Evolutionary conservation across 805 yeast genomes (phyloP), one percentile per base, ranked within the genome.

Genomic region (Candida vaughaniae): DNA sequence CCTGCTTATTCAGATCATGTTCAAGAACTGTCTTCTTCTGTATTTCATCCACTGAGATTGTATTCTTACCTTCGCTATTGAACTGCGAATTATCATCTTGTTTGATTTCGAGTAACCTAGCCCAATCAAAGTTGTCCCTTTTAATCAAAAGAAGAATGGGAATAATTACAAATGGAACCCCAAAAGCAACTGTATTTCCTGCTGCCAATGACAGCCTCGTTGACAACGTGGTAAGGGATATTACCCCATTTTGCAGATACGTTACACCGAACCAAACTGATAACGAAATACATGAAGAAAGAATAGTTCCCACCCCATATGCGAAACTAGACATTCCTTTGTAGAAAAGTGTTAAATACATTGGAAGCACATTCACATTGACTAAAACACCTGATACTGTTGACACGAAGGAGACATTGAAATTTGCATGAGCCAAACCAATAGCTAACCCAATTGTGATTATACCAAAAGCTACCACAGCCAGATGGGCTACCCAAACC

Each of bases 251-350:
- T n/a, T n/a, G n/a, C n/a, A n/a, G 22, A 12, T 39, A 33, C 3
- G 47, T 27, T 22, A 39, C 41, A 15, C 42, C 47, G 8, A 68
- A 41, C 73, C 73, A 68, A 8, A 56, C 65, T 14, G 56, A 53
- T n/a, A 68, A 29, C 6, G 70, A 70, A n/a, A 60, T 43, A 5
- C 48, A 14, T 57, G 64, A 59, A 2, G 71, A 71, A 19, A 60
- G 56, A 19, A 64, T 38, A 5, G 70, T 54, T 1, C 71, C 72
- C 31, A 49, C 53, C 20, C 65, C 60, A 1, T 69, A 68, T 14
- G 70, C 73, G 34, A 42, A 38, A 12, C 46, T 51, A 40, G 63
- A 65, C 33, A 62, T 39, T 34, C 57, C 56, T 31, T 55, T 64
- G 60, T 60, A 56, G 29, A 36, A 40, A n/a, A 40, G 31, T 7